Percentiles rank a stretch among this genome's conserved stretches.
Conservation (phyloP, 768 basidiomycete species). For the Tylopilus balloui region DNA sequence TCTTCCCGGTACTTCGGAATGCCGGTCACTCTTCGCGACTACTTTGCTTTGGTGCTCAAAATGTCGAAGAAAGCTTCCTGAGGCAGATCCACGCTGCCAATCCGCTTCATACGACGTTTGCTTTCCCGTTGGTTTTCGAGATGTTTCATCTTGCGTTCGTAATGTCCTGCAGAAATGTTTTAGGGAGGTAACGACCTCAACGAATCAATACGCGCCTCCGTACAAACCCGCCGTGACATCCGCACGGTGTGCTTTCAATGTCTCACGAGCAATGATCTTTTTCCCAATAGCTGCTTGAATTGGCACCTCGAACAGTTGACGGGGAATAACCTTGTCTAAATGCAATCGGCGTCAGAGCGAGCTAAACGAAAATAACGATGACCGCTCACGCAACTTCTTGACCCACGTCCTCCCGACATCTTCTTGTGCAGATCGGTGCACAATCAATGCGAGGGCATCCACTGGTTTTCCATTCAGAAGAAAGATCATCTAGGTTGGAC, state of each 20-base stretch:
- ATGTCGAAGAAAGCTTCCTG: slow-evolving; percentile 96
- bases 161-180: slow-evolving; percentile 52
- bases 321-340: slow-evolving; percentile 84
- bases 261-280: slow-evolving; percentile 87
- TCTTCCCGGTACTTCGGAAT: neutral
- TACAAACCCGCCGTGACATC: slow-evolving; percentile 95
- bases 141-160: slow-evolving; percentile 89
- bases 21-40: slow-evolving; percentile 1
- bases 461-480: slow-evolving; percentile 85
- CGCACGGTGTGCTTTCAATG: slow-evolving; percentile 76
- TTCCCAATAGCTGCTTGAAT: slow-evolving; percentile 91
- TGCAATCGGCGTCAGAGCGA: neutral
- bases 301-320: slow-evolving; percentile 90
- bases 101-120: slow-evolving; percentile 82
- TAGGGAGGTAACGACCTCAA: neutral
- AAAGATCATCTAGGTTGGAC: slow-evolving; percentile 69
- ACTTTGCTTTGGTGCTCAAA: slow-evolving; percentile 53
- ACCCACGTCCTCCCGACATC: slow-evolving; percentile 79
- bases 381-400: slow-evolving; percentile 80
- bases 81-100: slow-evolving; percentile 86
- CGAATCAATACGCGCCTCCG: slow-evolving; percentile 51
- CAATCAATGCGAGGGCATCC: slow-evolving; percentile 89
- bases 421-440: slow-evolving; percentile 78
- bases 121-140: slow-evolving; percentile 90
- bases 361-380: neutral